Evolutionary conservation across 176 grass and related monocot genomes (phyloP), one percentile per base, ranked within the genome.

Genomic region (Zoysia japonica): DNA sequence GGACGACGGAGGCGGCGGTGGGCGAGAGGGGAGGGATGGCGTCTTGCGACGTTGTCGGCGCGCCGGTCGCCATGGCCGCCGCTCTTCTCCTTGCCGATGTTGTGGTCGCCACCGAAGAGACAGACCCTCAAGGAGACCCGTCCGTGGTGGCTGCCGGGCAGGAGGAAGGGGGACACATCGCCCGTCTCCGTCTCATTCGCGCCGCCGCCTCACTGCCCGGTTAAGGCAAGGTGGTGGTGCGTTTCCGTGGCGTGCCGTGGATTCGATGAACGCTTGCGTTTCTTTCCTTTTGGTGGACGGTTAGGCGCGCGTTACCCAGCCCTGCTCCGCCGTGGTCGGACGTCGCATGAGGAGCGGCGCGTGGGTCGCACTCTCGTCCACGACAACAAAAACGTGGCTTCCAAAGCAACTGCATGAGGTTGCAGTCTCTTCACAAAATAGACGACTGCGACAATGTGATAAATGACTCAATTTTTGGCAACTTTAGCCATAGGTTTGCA

Each of bases 41-140:
- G 55, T 17, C 55, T 16, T 57, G 17, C 55, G 55, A 7, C 64
- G 74, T 37, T 67, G 42, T 13, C 75, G 20, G 39, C 64, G 81
- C 38, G 53, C 80, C 93, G n/a, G 17, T 51, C 60, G 77, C 87
- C 91, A 87, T 80, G 51, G 3, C 65, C n/a, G 20, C 65, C 46
- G 61, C 1, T 47, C 37, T 76, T 49, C 38, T 5, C 79, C 15
- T 12, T 70, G 5, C 48, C 69, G 41, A 1, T 36, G 57, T 9
- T 7, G 73, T 3, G 57, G 71, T 72, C 68, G 44, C 70, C 83
- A 71, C 74, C 74, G 47, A 90, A 61, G 67, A 92, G 65, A 65
- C 67, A 92, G 72, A 65, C 64, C 78, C 46, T 98, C 83, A 94
- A 98, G 43, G 71, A 94, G 84, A 72, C 67, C 86, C 86, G 87